These are phyloP conservation scores for Hyphopichia fennica DNA, from an alignment of 1,139 yeast species.

Conservation along the genomic window DNA sequence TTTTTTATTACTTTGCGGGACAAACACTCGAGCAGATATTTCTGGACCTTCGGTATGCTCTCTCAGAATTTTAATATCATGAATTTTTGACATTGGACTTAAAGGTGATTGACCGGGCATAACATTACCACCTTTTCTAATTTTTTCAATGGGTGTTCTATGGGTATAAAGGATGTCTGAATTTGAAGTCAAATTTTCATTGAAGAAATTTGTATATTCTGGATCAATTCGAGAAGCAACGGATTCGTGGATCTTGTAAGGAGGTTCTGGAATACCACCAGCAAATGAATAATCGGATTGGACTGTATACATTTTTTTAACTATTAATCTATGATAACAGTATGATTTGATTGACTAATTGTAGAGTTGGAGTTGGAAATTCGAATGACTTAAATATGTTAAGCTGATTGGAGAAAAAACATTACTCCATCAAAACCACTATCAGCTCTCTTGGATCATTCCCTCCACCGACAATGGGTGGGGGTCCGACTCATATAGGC, in stretches of 20 bases:
- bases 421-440: too few species aligned
- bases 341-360: too few species aligned
- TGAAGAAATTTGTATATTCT: conserved; percentile 37
- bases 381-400: too few species aligned
- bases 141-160: conserved; percentile 33
- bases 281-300: conserved; percentile 18
- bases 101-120: conserved; percentile 44
- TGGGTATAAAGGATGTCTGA: conserved; percentile 42
- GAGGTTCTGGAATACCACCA: conserved; percentile 21
- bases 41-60: conserved; percentile 25
- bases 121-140: conserved; percentile 46
- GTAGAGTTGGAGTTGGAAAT: too few species aligned
- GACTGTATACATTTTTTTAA: too few species aligned
- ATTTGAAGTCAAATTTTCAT: conserved; percentile 23
- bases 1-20: conserved; percentile 28
- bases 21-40: conserved; percentile 41
- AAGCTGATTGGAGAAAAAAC: too few species aligned
- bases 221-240: conserved; percentile 24
- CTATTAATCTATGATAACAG: too few species aligned
- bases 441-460: too few species aligned
- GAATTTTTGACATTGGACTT: conserved; percentile 23
- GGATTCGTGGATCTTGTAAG: conserved; percentile 23
- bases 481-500: too few species aligned
- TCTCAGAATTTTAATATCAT: conserved; percentile 37
- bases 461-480: too few species aligned